These are phyloP conservation scores for Chlamydomonas incerta DNA, from an alignment of 139 green algal genomes.

Conservation along the genomic window DNA sequence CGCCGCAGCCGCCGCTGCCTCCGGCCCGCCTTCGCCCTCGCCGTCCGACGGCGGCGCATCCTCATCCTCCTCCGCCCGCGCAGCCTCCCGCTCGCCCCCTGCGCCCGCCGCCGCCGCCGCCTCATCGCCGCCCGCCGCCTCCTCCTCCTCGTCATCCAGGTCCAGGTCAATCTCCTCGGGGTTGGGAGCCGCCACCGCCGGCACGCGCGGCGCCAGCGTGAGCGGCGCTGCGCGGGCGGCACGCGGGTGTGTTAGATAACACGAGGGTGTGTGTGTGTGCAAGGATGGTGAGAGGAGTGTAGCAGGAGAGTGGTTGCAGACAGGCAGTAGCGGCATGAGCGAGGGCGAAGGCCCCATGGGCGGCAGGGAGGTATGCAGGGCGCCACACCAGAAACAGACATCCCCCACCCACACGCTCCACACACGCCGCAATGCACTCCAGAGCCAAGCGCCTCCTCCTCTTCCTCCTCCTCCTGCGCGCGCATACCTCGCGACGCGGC, in stretches of 20 bases:
- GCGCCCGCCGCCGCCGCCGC: background rate
- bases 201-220: background rate
- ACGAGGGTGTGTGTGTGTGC: background rate
- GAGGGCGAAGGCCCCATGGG: too few relatives aligned
- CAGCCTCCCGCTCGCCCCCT: background rate
- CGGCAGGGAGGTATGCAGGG: too few relatives aligned
- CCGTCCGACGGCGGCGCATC: constrained; percentile 59
- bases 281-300: too few relatives aligned
- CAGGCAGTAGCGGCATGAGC: too few relatives aligned
- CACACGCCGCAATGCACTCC: background rate
- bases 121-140: constrained; percentile 34
- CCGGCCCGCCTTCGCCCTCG: constrained; percentile 39
- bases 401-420: too few relatives aligned
- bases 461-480: too few relatives aligned
- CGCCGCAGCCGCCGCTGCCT: background rate
- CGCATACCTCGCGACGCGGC: too few relatives aligned
- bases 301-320: too few relatives aligned
- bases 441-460: background rate
- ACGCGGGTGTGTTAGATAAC: background rate
- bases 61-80: background rate
- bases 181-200: constrained; percentile 46
- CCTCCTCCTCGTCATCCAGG: constrained; percentile 53
- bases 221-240: background rate
- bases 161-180: constrained; percentile 82
- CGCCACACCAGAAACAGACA: too few relatives aligned